Conservation (phyloP, 192 early-diverging fungal genomes). For the Kappamyces sp. region DNA sequence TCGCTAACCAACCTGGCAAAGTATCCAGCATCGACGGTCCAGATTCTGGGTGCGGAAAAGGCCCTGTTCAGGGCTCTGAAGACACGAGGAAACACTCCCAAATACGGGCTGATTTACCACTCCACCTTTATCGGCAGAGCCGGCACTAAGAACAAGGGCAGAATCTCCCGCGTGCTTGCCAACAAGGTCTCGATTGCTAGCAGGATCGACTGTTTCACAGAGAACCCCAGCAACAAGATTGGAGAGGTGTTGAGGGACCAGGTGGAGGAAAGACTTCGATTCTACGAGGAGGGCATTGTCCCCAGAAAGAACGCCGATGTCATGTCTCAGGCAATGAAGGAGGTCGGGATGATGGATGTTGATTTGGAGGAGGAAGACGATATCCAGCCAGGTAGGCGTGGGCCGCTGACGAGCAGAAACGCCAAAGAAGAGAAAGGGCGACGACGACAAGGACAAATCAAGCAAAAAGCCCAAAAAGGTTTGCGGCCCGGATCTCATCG, state of each 20-base stretch:
- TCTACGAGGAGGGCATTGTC: slow-evolving; percentile 85
- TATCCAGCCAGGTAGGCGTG: slow-evolving; percentile 35
- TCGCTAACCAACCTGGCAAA: slow-evolving; percentile 95
- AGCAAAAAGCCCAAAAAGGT: slow-evolving; percentile 29
- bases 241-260: slow-evolving; percentile 89
- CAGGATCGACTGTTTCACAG: slow-evolving; percentile 92
- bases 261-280: slow-evolving; percentile 91
- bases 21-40: slow-evolving; percentile 96
- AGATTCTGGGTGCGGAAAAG: slow-evolving; percentile 99
- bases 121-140: slow-evolving; percentile 95
- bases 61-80: slow-evolving; percentile 98
- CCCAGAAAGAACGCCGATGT: slow-evolving; percentile 90
- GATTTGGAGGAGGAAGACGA: slow-evolving; percentile 58
- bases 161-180: slow-evolving; percentile 95
- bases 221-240: slow-evolving; percentile 77
- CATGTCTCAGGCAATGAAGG: slow-evolving; percentile 68
- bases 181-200: slow-evolving; percentile 98
- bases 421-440: slow-evolving; percentile 34
- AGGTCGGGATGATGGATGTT: slow-evolving; percentile 52
- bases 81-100: slow-evolving; percentile 96
- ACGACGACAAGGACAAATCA: slow-evolving; percentile 27
- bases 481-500: not conserved
- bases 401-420: slow-evolving; percentile 44
- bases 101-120: slow-evolving; percentile 99
- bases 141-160: slow-evolving; percentile 96